A percentile compares a stretch with the other conserved stretches of the same genome.
Evolutionary conservation across 768 basidiomycete genomes (phyloP).

Genomic region (Serendipita sp.): DNA sequence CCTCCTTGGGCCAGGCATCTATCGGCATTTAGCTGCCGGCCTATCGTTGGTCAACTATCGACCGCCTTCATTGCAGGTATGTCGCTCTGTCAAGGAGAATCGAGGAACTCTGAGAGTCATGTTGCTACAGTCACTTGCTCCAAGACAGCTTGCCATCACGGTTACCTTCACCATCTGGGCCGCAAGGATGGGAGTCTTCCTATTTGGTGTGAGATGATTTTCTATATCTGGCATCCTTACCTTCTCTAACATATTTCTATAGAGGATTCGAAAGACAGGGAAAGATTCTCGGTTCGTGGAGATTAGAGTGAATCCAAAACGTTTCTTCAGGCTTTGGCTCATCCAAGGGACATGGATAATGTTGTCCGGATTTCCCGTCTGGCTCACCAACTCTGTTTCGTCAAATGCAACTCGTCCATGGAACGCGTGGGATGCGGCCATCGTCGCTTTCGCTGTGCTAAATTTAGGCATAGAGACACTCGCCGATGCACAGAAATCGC

Average conservation of each 20-base stretch:
- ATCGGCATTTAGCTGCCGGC: conserved; percentile 11
- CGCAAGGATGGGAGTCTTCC: conserved; percentile 43
- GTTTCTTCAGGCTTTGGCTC: conserved; percentile 47
- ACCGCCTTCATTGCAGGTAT: neutral
- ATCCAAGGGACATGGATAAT: conserved; percentile 57
- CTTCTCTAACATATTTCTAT: neutral
- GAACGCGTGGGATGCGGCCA: conserved; percentile 36
- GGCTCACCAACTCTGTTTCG: conserved; percentile 37
- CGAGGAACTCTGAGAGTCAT: neutral
- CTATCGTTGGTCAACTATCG: neutral
- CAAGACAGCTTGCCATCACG: conserved; percentile 43
- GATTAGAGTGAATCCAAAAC: conserved; percentile 31
- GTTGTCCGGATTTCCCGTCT: conserved; percentile 54
- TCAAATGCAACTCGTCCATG: conserved; percentile 35
- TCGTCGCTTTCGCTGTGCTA: conserved; percentile 34
- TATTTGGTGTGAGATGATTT: conserved; percentile 27
- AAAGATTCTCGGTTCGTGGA: conserved; percentile 53
- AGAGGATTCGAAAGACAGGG: conserved; percentile 36
- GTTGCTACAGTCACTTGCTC: conserved; percentile 28
- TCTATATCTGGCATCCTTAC: neutral
- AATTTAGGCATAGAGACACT: conserved; percentile 47
- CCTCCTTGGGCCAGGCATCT: conserved; percentile 44
- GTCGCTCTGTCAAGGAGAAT: neutral
- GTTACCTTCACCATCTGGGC: conserved; percentile 47
- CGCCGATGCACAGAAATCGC: conserved; percentile 49